These are phyloP conservation scores for Blastobotrys terrestris DNA, from an alignment of 805 yeast genomes.

Conservation along the genomic window DNA sequence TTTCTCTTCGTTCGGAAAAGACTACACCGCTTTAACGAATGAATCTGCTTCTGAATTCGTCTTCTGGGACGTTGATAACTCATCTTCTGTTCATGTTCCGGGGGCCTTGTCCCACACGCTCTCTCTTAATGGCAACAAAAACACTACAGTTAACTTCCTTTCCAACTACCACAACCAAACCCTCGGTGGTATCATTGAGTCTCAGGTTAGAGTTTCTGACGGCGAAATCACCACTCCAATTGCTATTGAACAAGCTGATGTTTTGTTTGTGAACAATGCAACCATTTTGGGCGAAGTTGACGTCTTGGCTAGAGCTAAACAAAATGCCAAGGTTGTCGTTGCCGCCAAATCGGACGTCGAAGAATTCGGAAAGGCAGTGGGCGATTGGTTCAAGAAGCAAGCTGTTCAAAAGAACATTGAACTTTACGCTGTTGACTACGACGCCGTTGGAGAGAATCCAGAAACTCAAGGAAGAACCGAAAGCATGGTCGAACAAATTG, in stretches of 20 bases:
- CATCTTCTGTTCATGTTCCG: conserved; percentile 46
- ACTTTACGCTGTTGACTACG: conserved; percentile 55
- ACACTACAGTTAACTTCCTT: conserved; percentile 47
- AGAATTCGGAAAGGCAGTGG: conserved; percentile 40
- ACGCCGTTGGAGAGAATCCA: conserved; percentile 57
- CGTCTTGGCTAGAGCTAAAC: conserved; percentile 52
- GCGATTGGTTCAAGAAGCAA: conserved; percentile 45
- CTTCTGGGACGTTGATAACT: conserved; percentile 68
- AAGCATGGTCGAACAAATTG: conserved; percentile 69
- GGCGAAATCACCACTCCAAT: conserved; percentile 23
- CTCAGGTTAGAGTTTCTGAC: conserved; percentile 47
- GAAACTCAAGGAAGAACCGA: conserved; percentile 71
- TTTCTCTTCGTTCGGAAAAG: conserved; percentile 16
- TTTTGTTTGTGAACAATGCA: conserved; percentile 58
- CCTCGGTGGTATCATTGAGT: conserved; percentile 69
- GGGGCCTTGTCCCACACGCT: conserved; percentile 62
- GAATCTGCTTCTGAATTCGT: conserved; percentile 33
- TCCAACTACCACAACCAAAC: conserved; percentile 65
- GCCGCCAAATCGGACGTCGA: conserved; percentile 34
- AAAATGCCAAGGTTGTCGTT: conserved; percentile 49
- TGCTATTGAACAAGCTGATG: conserved; percentile 52
- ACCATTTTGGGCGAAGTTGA: conserved; percentile 52
- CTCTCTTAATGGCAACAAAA: conserved; percentile 47
- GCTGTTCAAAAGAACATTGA: conserved; percentile 48
- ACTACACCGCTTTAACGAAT: conserved; percentile 27